These are phyloP conservation scores for Stereocaulon alpinum DNA, from an alignment of 495 filamentous ascomycete species.

Conservation along the genomic window DNA sequence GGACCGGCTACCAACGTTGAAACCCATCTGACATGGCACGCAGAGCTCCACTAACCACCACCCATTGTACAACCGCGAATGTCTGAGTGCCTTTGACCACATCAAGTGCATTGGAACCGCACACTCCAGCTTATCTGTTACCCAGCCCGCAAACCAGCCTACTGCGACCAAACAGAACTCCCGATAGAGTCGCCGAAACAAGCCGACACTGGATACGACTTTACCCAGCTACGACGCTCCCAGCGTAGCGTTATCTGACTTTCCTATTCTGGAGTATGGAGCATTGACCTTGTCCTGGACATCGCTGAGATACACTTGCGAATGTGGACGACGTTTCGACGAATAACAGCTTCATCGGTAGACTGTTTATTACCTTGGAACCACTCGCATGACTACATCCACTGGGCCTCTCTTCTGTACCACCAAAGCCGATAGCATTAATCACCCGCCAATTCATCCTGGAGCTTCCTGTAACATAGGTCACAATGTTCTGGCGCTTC, in stretches of 20 bases:
- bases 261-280: not conserved
- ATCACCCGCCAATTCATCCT: constrained; percentile 19
- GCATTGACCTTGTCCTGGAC: not conserved
- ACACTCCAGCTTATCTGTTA: not conserved
- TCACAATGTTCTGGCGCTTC: constrained; percentile 97
- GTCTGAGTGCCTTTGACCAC: constrained; percentile 19
- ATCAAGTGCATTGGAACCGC: not conserved
- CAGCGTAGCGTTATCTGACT: not conserved
- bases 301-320: constrained; percentile 1
- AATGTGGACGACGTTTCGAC: constrained; percentile 4
- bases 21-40: constrained; percentile 1
- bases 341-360: not conserved
- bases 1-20: not conserved
- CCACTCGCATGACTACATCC: constrained; percentile 6
- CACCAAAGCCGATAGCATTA: not conserved
- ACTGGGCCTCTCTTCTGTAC: not conserved
- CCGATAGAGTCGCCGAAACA: constrained; percentile 23
- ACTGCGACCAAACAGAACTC: constrained; percentile 24
- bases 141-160: constrained; percentile 19
- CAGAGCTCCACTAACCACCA: not conserved
- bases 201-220: constrained; percentile 2
- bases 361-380: not conserved
- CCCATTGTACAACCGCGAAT: not conserved
- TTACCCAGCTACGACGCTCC: not conserved
- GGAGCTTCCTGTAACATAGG: constrained; percentile 30